Conservation (phyloP, 208 protist species). For the Eutreptiella sp. region DNA sequence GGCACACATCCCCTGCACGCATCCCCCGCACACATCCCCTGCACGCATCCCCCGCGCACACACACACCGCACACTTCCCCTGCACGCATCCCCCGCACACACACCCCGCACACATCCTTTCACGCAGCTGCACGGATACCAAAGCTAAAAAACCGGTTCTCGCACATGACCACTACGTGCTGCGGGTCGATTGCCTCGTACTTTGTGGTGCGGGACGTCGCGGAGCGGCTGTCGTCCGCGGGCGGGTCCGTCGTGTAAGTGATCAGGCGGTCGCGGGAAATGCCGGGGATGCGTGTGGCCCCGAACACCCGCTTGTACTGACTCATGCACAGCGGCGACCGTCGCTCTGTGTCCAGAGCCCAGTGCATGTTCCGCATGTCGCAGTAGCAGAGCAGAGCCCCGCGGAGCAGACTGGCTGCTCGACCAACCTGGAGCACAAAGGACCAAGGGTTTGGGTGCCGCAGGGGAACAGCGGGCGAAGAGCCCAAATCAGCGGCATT, state of each 20-base stretch:
- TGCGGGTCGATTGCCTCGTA: constrained; percentile 34
- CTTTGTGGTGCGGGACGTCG: constrained; percentile 38
- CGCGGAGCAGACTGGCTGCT: constrained; percentile 44
- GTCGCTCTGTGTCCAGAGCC: constrained; percentile 35
- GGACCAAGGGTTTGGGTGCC: not conserved
- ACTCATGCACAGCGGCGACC: constrained; percentile 43
- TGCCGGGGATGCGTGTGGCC: constrained; percentile 40
- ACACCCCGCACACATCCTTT: too few relatives aligned
- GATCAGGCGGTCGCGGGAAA: constrained; percentile 38
- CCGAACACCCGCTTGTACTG: constrained; percentile 43
- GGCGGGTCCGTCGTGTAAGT: constrained; percentile 37
- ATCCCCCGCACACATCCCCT: too few relatives aligned
- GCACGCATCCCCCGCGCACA: too few relatives aligned
- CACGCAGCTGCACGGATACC: too few relatives aligned
- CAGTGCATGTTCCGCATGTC: constrained; percentile 36
- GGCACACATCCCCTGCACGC: too few relatives aligned
- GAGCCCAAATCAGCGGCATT: too few relatives aligned
- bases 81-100: too few relatives aligned
- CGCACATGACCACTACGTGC: constrained; percentile 43
- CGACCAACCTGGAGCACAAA: too few relatives aligned
- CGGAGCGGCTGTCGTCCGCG: constrained; percentile 36
- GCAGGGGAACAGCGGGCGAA: not conserved
- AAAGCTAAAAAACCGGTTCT: constrained; percentile 35
- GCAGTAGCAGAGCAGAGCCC: constrained; percentile 33
- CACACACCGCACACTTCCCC: too few relatives aligned